phyloP scores from a whole-genome alignment of 306 rosid genomes.

The Coriaria nepalensis region DNA sequence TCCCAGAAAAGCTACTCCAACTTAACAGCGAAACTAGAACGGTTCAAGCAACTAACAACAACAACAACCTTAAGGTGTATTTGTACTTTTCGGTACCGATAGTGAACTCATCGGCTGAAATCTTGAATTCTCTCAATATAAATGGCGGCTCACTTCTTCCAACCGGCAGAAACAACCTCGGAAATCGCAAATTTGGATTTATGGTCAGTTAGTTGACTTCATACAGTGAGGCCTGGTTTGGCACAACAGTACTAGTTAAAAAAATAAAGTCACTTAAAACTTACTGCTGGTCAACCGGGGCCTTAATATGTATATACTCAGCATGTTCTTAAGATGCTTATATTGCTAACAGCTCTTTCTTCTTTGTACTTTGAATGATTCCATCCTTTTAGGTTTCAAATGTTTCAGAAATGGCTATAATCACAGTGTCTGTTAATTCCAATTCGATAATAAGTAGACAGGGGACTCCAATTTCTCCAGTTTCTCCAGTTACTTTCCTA shows the following conservation, averaged over 20 bases:
- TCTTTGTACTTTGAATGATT: background rate
- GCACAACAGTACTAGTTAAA: too few relatives aligned
- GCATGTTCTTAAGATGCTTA: conserved; percentile 1
- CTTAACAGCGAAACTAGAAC: conserved; percentile 58
- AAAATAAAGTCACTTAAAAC: too few relatives aligned
- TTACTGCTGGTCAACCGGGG: too few relatives aligned
- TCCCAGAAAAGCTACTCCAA: conserved; percentile 60
- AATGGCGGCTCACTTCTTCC: conserved; percentile 54
- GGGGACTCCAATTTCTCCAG: conserved; percentile 63
- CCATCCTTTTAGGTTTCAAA: conserved; percentile 41
- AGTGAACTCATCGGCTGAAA: conserved; percentile 61
- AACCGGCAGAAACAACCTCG: conserved; percentile 21
- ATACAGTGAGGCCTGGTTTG: too few relatives aligned
- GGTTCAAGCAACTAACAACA: conserved; percentile 62
- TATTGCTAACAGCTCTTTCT: too few relatives aligned
- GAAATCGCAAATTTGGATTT: conserved; percentile 70
- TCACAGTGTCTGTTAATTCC: conserved; percentile 46
- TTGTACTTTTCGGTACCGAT: conserved; percentile 66
- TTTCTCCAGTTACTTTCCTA: conserved; percentile 60
- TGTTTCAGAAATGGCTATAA: conserved; percentile 39
- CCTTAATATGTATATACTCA: conserved; percentile 2
- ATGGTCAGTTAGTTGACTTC: conserved; percentile 43
- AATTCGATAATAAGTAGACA: conserved; percentile 54
- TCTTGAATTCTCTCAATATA: conserved; percentile 38
- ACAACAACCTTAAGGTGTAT: conserved; percentile 41